Base-by-base conservation (phyloP, 352 stramenopile genomes). In the Globisporangium abappressorium region DNA sequence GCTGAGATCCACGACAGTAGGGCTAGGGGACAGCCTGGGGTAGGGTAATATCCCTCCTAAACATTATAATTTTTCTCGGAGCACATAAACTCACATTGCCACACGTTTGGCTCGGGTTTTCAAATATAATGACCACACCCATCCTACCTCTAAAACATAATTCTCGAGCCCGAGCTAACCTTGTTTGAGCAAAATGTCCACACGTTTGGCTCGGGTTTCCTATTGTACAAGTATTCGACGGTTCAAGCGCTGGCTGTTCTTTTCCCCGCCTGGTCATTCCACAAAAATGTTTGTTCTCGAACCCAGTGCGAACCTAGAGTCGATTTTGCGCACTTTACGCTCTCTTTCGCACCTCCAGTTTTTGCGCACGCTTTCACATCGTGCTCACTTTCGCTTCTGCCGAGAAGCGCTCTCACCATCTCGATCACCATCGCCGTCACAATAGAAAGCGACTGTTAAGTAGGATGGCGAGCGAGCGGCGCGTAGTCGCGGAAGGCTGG, bases 401-500 rank as follows among this genome's bases (percentile, higher is more conserved):
- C 53, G 53, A 38, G 26, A 58, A 58, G 53, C 53, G 24, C 53
- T 20, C 53, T 22, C 47, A 49, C 41, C 51, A 57, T 57, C 51
- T 26, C 51, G 15, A 24, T 30, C n/a, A 14, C 6, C 47, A 30
- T 8, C n/a, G 8, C 47, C n/a, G 8, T 30, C 26, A 20, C 26
- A 8, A 30, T 14, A 58, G 53, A 24, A 36, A 12, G 12, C 14
- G 24, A 57, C 51, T 26, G 30, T 53, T 3, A 33, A 33, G 30
- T 33, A 30, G 53, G 26, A 58, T 58, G 53, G 53, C 53, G 57
- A 69, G 38, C 28, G 78, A 86, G 65, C 79, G 85, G 72, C 81
- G 84, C 51, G 82, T 93, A 2, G 64, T 93, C 49, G 83, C 85
- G 43, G 83, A 93, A 62, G 85, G 85, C 26, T 93, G 84, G 83